A percentile compares a stretch with the other conserved stretches of the same genome.
phyloP scores from a whole-genome alignment of 1,284 basidiomycete genomes.

The Cutaneotrichosporon sp. region DNA sequence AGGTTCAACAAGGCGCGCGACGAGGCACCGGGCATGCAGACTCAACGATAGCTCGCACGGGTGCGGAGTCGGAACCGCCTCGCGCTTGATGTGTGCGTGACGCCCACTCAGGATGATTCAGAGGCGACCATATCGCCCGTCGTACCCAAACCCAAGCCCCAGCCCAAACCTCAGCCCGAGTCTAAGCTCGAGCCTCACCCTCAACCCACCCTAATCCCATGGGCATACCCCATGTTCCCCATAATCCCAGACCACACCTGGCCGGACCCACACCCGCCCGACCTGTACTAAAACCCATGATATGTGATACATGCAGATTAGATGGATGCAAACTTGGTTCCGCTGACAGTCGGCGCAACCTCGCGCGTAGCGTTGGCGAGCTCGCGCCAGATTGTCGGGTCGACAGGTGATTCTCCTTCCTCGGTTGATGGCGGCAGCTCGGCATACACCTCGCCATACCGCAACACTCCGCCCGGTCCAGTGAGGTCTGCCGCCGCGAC shows the following conservation, averaged over 20 bases:
- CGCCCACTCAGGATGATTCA: not conserved
- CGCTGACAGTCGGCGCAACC: not conserved
- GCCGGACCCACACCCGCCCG: not conserved
- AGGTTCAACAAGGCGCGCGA: constrained; percentile 13
- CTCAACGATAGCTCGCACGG: not conserved
- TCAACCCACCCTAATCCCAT: not conserved
- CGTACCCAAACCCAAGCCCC: not conserved
- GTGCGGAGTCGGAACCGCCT: not conserved
- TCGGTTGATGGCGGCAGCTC: not conserved
- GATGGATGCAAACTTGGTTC: not conserved
- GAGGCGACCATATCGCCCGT: not conserved
- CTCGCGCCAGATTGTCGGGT: constrained; percentile 17
- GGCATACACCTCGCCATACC: constrained; percentile 22
- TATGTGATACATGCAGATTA: constrained; percentile 11
- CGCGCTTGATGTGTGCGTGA: not conserved
- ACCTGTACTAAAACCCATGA: not conserved
- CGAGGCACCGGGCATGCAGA: not conserved
- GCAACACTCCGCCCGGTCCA: constrained; percentile 19
- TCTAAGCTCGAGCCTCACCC: not conserved
- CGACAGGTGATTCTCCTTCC: not conserved
- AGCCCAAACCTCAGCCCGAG: too few relatives aligned
- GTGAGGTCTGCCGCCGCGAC: constrained; percentile 19
- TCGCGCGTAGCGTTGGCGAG: constrained; percentile 15
- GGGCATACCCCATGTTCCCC: not conserved
- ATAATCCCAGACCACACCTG: not conserved